Evolutionary conservation across 1,284 basidiomycete species (phyloP).

Genomic region (Irpex lacteus): DNA sequence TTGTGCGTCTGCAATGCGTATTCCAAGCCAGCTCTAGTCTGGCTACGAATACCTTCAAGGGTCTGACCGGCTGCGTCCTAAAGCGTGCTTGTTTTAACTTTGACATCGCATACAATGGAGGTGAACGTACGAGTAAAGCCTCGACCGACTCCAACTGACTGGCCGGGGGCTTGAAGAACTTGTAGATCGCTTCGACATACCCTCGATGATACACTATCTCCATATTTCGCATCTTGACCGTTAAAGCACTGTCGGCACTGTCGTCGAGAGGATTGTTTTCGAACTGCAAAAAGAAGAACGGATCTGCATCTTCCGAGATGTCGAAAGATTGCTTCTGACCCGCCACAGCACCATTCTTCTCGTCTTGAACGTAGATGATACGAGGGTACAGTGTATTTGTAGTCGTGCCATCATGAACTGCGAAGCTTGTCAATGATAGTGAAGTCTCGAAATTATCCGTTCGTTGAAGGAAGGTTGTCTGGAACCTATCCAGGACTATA

Average conservation of each 20-base stretch:
- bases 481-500: constrained; percentile 86
- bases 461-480: constrained; percentile 84
- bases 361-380: constrained; percentile 90
- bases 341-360: constrained; percentile 21
- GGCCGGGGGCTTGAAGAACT: constrained; percentile 93
- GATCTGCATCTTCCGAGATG: constrained; percentile 42
- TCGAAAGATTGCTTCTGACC: constrained; percentile 25
- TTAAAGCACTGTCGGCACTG: constrained; percentile 89
- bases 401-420: constrained; percentile 92
- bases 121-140: constrained; percentile 65
- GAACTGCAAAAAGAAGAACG: constrained; percentile 93
- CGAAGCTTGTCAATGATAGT: constrained; percentile 84
- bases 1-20: constrained; percentile 92
- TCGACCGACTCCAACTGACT: constrained; percentile 96
- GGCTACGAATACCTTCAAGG: constrained; percentile 91
- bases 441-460: constrained; percentile 84
- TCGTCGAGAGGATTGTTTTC: constrained; percentile 94
- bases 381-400: constrained; percentile 82
- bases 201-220: constrained; percentile 97
- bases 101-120: neutral
- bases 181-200: constrained; percentile 90
- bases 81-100: neutral
- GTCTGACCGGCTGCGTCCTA: constrained; percentile 93
- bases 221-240: constrained; percentile 92
- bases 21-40: constrained; percentile 94